Percentiles rank a stretch among this genome's conserved stretches.
Evolutionary conservation across 129 eudicot genomes (phyloP).

Genomic region (Escallonia rubra): DNA sequence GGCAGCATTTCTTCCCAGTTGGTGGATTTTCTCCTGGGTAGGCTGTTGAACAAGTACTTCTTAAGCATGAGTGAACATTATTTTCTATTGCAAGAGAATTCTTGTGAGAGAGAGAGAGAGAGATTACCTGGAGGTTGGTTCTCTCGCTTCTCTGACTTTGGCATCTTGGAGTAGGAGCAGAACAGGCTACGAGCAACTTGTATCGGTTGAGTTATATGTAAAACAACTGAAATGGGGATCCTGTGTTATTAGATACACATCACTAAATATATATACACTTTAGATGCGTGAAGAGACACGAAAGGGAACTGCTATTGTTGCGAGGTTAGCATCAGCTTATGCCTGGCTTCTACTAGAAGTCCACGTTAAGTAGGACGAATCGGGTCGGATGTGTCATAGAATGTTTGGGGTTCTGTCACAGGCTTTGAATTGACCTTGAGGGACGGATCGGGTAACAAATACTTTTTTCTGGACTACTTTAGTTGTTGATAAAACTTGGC

Average conservation of each 20-base stretch:
- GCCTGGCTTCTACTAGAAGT: too few relatives aligned
- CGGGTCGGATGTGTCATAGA: too few relatives aligned
- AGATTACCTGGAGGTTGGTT: constrained; percentile 29
- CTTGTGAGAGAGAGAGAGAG: neutral
- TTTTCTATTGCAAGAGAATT: neutral
- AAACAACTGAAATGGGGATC: neutral
- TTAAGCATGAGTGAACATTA: neutral
- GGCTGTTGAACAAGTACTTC: constrained; percentile 3
- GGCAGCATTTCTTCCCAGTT: constrained; percentile 18
- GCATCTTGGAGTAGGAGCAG: constrained; percentile 13
- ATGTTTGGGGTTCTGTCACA: too few relatives aligned
- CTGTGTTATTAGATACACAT: neutral
- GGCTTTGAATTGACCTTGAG: too few relatives aligned
- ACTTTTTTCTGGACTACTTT: neutral
- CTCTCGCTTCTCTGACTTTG: constrained; percentile 10
- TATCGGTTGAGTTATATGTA: neutral
- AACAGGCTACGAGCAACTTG: neutral
- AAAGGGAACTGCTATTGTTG: too few relatives aligned
- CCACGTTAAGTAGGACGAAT: too few relatives aligned
- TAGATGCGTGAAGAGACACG: neutral
- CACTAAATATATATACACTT: neutral
- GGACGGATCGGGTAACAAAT: neutral
- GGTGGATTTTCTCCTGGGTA: constrained; percentile 37
- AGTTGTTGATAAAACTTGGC: neutral
- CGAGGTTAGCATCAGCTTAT: too few relatives aligned